Percentiles rank a stretch among this genome's conserved stretches.
Conservation (phyloP, 208 protist species). For the Trypanosoma theileri region DNA sequence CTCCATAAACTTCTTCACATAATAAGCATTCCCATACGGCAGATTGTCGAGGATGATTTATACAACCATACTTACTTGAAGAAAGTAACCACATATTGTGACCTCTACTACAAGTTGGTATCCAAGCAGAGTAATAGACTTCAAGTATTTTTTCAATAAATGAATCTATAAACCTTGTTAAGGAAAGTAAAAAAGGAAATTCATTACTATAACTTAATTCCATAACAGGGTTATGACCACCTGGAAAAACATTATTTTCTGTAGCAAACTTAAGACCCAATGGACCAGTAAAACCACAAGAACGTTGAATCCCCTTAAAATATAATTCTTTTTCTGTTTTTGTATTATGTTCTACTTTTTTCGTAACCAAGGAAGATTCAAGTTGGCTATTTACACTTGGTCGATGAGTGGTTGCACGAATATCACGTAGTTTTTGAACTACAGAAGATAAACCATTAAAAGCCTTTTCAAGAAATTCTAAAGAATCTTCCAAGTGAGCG, state of each 20-base stretch:
- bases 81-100: constrained; percentile 71
- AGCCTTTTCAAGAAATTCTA: constrained; percentile 17
- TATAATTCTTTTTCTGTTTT: constrained; percentile 35
- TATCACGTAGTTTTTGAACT: constrained; percentile 13
- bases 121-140: constrained; percentile 49
- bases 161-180: constrained; percentile 54
- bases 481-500: constrained; percentile 12
- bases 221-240: constrained; percentile 28
- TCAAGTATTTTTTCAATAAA: constrained; percentile 41
- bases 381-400: not conserved
- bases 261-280: constrained; percentile 39
- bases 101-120: constrained; percentile 65
- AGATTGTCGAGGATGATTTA: constrained; percentile 44
- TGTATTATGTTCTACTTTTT: constrained; percentile 13
- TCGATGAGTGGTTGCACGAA: not conserved
- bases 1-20: constrained; percentile 77
- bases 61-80: constrained; percentile 50
- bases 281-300: constrained; percentile 25
- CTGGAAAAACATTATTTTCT: constrained; percentile 38
- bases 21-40: constrained; percentile 81
- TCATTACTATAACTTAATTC: constrained; percentile 53
- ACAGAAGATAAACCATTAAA: constrained; percentile 23
- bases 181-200: constrained; percentile 51
- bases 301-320: constrained; percentile 41
- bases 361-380: not conserved